A percentile compares a stretch with the other conserved stretches of the same genome.
phyloP scores from a whole-genome alignment of 2,329 filamentous ascomycete genomes.

The Ascochyta pisi region DNA sequence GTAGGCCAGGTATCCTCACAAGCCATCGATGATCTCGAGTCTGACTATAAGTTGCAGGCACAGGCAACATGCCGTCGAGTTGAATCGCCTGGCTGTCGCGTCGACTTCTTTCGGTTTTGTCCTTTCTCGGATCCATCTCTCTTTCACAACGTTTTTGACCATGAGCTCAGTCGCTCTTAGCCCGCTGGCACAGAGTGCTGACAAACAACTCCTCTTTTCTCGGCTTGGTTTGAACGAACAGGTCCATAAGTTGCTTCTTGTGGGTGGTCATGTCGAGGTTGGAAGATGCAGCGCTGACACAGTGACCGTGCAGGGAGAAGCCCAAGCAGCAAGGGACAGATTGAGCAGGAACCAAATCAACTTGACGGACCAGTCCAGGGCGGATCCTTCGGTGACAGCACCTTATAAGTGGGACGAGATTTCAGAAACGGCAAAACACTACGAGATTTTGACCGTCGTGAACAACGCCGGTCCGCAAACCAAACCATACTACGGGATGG shows the following conservation, averaged over 20 bases:
- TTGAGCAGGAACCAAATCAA: constrained; percentile 50
- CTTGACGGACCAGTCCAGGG: constrained; percentile 48
- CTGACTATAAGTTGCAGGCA: constrained; percentile 30
- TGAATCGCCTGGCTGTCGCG: constrained; percentile 2
- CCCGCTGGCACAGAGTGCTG: constrained; percentile 53
- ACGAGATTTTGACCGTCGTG: constrained; percentile 53
- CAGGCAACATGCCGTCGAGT: background rate
- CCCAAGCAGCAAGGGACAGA: constrained; percentile 49
- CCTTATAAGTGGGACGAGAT: constrained; percentile 58
- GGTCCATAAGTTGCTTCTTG: constrained; percentile 55
- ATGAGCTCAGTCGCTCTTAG: constrained; percentile 8
- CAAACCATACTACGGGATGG: constrained; percentile 51
- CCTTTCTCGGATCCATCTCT: constrained; percentile 6
- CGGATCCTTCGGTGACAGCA: constrained; percentile 36
- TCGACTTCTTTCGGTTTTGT: constrained; percentile 22
- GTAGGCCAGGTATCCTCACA: constrained; percentile 8
- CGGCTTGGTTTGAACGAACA: constrained; percentile 52
- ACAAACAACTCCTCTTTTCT: constrained; percentile 53
- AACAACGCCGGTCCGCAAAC: constrained; percentile 49
- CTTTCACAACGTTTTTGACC: background rate
- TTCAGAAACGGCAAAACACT: constrained; percentile 56
- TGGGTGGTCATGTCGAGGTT: constrained; percentile 30
- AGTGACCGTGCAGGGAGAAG: constrained; percentile 49
- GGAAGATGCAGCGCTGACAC: constrained; percentile 14
- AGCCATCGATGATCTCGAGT: constrained; percentile 12